Conservation (phyloP, 345 rosid genomes). For the Hypericum androsaemum region DNA sequence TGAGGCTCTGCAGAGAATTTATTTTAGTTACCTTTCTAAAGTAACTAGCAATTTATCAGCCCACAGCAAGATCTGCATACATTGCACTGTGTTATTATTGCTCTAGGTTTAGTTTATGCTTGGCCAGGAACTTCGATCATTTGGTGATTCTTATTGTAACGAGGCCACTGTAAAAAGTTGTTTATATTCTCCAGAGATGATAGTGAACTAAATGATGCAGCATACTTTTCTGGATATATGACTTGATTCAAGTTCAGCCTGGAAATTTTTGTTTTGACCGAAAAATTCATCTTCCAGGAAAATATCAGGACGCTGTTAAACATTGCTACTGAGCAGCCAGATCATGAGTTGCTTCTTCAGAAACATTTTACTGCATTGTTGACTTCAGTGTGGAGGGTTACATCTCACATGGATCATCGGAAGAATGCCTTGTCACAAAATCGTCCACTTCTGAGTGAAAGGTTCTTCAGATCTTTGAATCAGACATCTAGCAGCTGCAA, state of each 20-base stretch:
- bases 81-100: too few relatives aligned
- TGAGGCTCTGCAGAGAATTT: too few relatives aligned
- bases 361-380: constrained; percentile 83
- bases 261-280: background rate
- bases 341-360: constrained; percentile 82
- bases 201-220: too few relatives aligned
- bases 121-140: too few relatives aligned
- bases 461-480: constrained; percentile 30
- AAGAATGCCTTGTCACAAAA: constrained; percentile 29
- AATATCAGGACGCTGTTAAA: constrained; percentile 57
- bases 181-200: too few relatives aligned
- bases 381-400: constrained; percentile 67
- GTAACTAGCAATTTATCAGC: too few relatives aligned
- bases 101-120: too few relatives aligned
- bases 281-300: constrained; percentile 50
- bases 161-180: too few relatives aligned
- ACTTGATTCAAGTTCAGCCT: too few relatives aligned
- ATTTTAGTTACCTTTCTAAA: too few relatives aligned
- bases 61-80: too few relatives aligned
- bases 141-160: too few relatives aligned
- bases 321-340: constrained; percentile 67
- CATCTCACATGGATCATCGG: constrained; percentile 18
- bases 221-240: background rate
- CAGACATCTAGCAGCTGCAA: constrained; percentile 24
- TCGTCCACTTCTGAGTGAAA: constrained; percentile 42